These are phyloP conservation scores for Diaporthe capsici DNA, from an alignment of 2,329 filamentous ascomycete genomes.

Conservation along the genomic window DNA sequence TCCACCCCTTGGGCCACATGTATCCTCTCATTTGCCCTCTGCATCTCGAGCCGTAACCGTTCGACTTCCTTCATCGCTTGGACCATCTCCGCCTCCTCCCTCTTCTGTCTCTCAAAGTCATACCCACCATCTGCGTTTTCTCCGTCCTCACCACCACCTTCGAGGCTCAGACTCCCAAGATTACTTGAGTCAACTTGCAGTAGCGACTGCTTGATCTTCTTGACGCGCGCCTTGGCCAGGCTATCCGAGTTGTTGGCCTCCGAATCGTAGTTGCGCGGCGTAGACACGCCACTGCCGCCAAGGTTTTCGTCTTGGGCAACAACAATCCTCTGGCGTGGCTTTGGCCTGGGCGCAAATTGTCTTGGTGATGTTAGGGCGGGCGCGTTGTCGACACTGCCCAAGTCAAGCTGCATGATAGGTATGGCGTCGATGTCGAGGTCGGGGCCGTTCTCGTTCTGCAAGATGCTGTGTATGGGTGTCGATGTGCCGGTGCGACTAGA, in stretches of 20 bases:
- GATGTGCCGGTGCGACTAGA: slow-evolving; percentile 64
- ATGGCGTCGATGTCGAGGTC: slow-evolving; percentile 94
- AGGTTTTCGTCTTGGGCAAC: slow-evolving; percentile 83
- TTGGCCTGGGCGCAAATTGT: slow-evolving; percentile 50
- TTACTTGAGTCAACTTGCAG: slow-evolving; percentile 91
- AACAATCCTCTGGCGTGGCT: slow-evolving; percentile 72
- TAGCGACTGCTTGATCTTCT: slow-evolving; percentile 72
- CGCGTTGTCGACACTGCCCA: slow-evolving; percentile 65
- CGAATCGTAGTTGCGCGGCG: slow-evolving; percentile 66
- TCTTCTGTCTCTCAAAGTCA: slow-evolving; percentile 76
- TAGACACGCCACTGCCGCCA: slow-evolving; percentile 61
- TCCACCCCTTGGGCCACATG: slow-evolving; percentile 80
- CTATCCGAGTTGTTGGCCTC: slow-evolving; percentile 64
- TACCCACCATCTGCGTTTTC: slow-evolving; percentile 58
- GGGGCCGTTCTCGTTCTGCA: slow-evolving; percentile 79
- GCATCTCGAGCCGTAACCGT: slow-evolving; percentile 88
- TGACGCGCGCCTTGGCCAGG: slow-evolving; percentile 62
- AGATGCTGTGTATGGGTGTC: slow-evolving; percentile 84
- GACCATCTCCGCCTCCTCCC: slow-evolving; percentile 90
- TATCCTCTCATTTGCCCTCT: slow-evolving; percentile 82
- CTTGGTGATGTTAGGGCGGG: slow-evolving; percentile 46
- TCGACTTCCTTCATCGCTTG: slow-evolving; percentile 92
- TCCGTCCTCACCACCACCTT: slow-evolving; percentile 48
- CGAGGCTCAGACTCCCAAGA: slow-evolving; percentile 80
- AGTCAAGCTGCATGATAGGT: slow-evolving; percentile 92